Evolutionary conservation across 2,329 filamentous ascomycete genomes (phyloP), one percentile per base, ranked within the genome.

Genomic region (Aspergillus alliaceus): DNA sequence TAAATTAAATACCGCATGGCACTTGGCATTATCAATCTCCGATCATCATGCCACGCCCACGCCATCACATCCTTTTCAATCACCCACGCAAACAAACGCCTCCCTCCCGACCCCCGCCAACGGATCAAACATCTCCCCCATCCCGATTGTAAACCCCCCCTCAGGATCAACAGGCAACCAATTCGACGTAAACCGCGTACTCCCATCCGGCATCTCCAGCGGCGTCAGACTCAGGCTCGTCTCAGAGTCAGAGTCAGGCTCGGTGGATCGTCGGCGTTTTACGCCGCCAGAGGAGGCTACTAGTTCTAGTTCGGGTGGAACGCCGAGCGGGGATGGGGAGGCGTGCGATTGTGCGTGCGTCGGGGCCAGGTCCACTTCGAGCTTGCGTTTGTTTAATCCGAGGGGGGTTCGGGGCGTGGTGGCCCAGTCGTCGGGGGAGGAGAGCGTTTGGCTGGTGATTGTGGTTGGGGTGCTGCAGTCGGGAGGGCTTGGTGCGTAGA

Each of bases 161-260:
- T 63, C 56, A 1, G 68, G 63, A 46, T 72, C 69, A 6, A 72
- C 69, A 3, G 69, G 69, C 2, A 72, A 56, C 70, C 70, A 72
- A 50, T 72, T 72, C 9, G 65, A 56, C 2, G 68, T 70, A 35
- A 66, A 58, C 22, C 70, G 69, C 8, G 65, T 71, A 29, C 60
- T 67, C 0, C 70, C 70, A 50, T 72, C 70, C 3, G 70, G 70
- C 70, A 72, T 72, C 53, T 72, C 69, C 24, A 72, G 61, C 9
- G 65, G 66, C 25, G 64, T 68, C 6, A 66, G 57, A 15, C 11
- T 27, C 32, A 35, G 2, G 11, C 20, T 8, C 15, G 20, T 15
- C 58, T 0, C 27, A 29, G 27, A 29, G 5, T 9, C 27, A 5
- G 34, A 14, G 4, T 37, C 34, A 6, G n/a, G 12, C 54, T 2